Conservation (phyloP, 345 rosid species). For the Melaleuca alternifolia region DNA sequence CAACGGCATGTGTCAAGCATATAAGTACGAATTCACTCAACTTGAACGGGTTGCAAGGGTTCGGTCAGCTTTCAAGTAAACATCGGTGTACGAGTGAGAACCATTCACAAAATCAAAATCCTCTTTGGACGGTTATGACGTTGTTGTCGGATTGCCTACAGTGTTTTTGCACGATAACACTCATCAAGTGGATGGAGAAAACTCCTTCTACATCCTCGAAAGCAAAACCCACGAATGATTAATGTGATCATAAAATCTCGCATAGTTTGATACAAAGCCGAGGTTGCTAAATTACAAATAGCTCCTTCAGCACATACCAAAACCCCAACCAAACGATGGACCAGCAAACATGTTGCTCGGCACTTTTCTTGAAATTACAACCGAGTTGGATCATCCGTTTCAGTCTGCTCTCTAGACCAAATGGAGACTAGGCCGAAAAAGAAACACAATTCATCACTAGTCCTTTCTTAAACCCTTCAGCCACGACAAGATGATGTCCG, state of each 20-base stretch:
- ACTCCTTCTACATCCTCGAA: neutral
- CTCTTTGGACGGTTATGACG: neutral
- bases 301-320: neutral
- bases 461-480: conserved; percentile 19
- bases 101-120: neutral
- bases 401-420: neutral
- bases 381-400: neutral
- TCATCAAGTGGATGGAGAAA: neutral
- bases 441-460: neutral
- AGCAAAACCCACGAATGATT: neutral
- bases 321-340: neutral
- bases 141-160: neutral
- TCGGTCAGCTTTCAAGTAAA: neutral
- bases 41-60: neutral
- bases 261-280: neutral
- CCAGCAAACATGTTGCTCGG: neutral
- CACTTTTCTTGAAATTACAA: neutral
- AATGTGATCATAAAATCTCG: neutral
- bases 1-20: neutral
- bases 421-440: neutral
- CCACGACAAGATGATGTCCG: conserved; percentile 43
- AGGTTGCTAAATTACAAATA: neutral
- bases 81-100: neutral
- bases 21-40: neutral
- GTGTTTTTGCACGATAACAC: neutral